phyloP scores from a whole-genome alignment of 495 filamentous ascomycete species.

The Emericellopsis terricola region DNA sequence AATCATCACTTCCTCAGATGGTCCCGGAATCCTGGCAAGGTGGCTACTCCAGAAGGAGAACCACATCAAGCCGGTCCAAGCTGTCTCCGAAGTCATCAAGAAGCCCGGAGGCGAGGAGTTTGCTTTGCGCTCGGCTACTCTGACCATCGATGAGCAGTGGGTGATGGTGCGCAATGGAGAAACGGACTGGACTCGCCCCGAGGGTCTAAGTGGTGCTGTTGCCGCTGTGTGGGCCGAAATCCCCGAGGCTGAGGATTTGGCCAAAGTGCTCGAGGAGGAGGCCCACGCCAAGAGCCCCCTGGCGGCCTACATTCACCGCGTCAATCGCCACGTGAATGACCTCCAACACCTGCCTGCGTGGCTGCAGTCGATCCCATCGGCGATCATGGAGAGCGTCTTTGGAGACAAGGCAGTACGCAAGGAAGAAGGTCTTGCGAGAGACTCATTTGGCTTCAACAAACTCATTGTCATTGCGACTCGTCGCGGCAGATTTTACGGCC shows the following conservation, averaged over 20 bases:
- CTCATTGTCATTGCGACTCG: constrained; percentile 64
- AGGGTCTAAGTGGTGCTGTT: constrained; percentile 58
- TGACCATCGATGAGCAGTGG: constrained; percentile 60
- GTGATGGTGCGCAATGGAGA: constrained; percentile 68
- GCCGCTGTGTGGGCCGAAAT: constrained; percentile 67
- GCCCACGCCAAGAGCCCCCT: constrained; percentile 62
- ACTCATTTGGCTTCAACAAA: constrained; percentile 80
- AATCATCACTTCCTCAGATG: constrained; percentile 54
- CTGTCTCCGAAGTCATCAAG: constrained; percentile 67
- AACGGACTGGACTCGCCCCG: constrained; percentile 58
- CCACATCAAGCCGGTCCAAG: constrained; percentile 35
- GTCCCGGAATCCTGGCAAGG: constrained; percentile 53
- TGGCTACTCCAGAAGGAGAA: constrained; percentile 38
- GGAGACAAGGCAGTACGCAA: constrained; percentile 24
- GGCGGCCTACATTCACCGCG: constrained; percentile 70
- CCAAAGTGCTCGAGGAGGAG: constrained; percentile 66
- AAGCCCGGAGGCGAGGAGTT: constrained; percentile 39
- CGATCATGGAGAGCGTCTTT: constrained; percentile 51
- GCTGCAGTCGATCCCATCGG: constrained; percentile 42
- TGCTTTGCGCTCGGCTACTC: constrained; percentile 58
- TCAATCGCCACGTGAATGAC: constrained; percentile 66
- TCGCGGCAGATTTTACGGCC: constrained; percentile 57
- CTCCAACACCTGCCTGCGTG: constrained; percentile 63
- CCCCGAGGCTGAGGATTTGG: constrained; percentile 51
- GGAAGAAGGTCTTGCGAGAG: constrained; percentile 16